phyloP scores from a whole-genome alignment of 768 basidiomycete genomes.

The Suillus weaverae region DNA sequence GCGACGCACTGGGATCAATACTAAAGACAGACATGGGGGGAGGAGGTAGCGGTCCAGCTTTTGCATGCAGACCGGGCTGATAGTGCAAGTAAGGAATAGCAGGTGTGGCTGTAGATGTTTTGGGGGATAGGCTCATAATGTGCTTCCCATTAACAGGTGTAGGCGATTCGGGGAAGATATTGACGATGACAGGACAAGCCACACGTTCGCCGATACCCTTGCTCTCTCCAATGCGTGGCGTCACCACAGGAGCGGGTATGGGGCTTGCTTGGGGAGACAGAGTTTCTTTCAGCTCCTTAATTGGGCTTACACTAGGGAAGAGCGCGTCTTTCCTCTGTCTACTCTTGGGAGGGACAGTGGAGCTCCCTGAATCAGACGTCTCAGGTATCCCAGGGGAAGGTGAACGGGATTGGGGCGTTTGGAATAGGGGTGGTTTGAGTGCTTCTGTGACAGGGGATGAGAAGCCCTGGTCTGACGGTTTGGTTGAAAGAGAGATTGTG shows the following conservation, averaged over 20 bases:
- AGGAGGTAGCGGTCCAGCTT: constrained; percentile 70
- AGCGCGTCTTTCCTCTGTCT: constrained; percentile 37
- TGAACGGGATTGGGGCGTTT: constrained; percentile 37
- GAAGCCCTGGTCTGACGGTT: constrained; percentile 29
- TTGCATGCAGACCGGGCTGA: constrained; percentile 68
- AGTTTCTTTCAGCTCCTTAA: constrained; percentile 26
- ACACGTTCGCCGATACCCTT: constrained; percentile 62
- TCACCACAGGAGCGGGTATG: constrained; percentile 38
- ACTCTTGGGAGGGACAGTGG: constrained; percentile 17
- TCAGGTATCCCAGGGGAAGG: constrained; percentile 32
- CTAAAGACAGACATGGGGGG: constrained; percentile 60
- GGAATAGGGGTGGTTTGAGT: constrained; percentile 39
- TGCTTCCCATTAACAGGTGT: constrained; percentile 13
- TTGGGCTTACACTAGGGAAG: constrained; percentile 30
- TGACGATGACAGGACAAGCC: constrained; percentile 61
- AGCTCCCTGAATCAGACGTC: constrained; percentile 33
- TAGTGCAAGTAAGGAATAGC: constrained; percentile 53
- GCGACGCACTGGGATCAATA: constrained; percentile 47
- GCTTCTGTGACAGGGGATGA: constrained; percentile 27
- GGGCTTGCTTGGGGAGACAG: constrained; percentile 6
- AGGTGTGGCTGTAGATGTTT: constrained; percentile 25
- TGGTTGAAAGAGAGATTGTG: constrained; percentile 34
- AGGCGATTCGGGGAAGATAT: constrained; percentile 38
- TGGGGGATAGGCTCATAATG: constrained; percentile 22
- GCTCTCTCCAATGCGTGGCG: constrained; percentile 61